Percentiles rank a stretch among this genome's conserved stretches.
phyloP scores from a whole-genome alignment of 257 asterid genomes.

The Penstemon davidsonii region DNA sequence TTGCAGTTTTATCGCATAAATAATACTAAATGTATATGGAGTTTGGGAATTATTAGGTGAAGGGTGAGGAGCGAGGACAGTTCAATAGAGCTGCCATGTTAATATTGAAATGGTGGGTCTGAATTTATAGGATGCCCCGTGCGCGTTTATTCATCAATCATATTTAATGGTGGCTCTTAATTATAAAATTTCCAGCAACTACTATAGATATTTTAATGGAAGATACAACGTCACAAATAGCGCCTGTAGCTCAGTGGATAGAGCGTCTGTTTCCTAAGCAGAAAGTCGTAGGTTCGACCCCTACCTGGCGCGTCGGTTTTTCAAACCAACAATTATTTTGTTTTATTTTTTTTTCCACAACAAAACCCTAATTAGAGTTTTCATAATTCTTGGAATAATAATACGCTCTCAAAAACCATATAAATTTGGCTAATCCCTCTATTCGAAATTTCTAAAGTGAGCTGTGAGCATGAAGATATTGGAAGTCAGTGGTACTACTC shows the following conservation, averaged over 20 bases:
- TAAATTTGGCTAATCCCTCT: not conserved
- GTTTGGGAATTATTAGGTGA: not conserved
- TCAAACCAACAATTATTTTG: not conserved
- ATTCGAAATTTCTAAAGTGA: not conserved
- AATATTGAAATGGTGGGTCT: conserved; percentile 10
- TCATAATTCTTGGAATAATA: no score
- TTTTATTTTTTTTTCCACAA: no score
- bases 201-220: no score
- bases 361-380: no score
- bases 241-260: conserved; percentile 87
- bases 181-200: no score
- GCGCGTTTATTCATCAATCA: no score
- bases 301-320: conserved; percentile 77
- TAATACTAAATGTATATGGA: not conserved
- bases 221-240: not conserved
- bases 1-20: not conserved
- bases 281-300: conserved; percentile 93
- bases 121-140: conserved; percentile 20
- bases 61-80: not conserved
- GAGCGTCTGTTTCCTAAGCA: conserved; percentile 87
- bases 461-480: conserved; percentile 63
- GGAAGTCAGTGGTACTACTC: conserved; percentile 55
- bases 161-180: no score
- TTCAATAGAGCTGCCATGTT: conserved; percentile 19
- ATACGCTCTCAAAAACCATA: not conserved